Evolutionary conservation across 2,329 filamentous ascomycete genomes (phyloP).

Genomic region (Colletotrichum tabaci): DNA sequence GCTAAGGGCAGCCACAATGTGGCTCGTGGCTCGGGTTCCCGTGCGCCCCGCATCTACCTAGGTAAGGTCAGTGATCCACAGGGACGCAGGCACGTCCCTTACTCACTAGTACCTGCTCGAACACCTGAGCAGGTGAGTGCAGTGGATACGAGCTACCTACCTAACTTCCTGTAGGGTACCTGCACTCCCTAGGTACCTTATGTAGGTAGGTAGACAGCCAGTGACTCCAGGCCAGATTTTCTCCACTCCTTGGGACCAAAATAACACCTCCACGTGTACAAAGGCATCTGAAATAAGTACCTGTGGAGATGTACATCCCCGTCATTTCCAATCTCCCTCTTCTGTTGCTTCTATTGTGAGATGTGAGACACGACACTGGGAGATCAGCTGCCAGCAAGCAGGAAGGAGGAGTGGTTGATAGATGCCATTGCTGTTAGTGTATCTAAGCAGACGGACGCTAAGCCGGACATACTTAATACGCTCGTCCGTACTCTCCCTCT

Average conservation of each 20-base stretch:
- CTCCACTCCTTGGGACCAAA: constrained; percentile 3
- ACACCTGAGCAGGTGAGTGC: no score
- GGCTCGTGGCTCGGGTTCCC: constrained; percentile 37
- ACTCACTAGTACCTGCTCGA: no score
- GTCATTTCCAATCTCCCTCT: background rate
- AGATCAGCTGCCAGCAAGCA: no score
- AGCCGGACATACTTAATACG: constrained; percentile 21
- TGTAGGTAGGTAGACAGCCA: background rate
- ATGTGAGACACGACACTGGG: background rate
- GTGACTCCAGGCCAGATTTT: background rate
- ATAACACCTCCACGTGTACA: no score
- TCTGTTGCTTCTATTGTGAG: background rate
- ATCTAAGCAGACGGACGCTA: constrained; percentile 23
- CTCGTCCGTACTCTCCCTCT: background rate
- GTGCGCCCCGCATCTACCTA: background rate
- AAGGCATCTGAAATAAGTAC: no score
- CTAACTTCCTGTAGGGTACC: no score
- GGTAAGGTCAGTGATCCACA: background rate
- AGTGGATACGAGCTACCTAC: no score
- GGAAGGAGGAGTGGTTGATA: background rate
- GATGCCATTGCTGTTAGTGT: constrained; percentile 7
- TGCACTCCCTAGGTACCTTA: no score
- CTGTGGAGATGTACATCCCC: background rate
- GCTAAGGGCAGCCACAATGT: constrained; percentile 40
- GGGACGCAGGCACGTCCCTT: background rate